phyloP scores from a whole-genome alignment of 768 basidiomycete genomes.

The Leccinum pellstonianum region DNA sequence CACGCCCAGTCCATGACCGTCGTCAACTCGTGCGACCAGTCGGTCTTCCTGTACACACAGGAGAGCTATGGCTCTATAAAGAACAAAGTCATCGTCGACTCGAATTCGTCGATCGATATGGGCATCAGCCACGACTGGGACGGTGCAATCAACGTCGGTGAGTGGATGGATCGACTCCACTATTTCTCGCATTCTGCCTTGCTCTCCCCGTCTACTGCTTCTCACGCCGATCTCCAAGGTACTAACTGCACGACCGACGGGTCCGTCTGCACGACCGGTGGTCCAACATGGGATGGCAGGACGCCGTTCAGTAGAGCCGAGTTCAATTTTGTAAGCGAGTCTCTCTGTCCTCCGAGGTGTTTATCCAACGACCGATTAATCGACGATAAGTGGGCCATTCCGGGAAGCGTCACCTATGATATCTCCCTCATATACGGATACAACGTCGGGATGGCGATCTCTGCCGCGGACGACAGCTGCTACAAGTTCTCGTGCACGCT shows the following conservation, averaged over 20 bases:
- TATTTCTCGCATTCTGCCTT: background rate
- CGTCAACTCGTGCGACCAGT: slow-evolving; percentile 21
- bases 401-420: slow-evolving; percentile 17
- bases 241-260: slow-evolving; percentile 19
- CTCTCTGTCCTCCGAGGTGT: background rate
- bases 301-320: slow-evolving; percentile 21
- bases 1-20: slow-evolving; percentile 25
- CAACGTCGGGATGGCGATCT: slow-evolving; percentile 24
- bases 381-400: slow-evolving; percentile 3
- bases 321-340: slow-evolving; percentile 19
- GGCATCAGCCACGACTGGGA: slow-evolving; percentile 22
- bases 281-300: slow-evolving; percentile 20
- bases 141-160: slow-evolving; percentile 23
- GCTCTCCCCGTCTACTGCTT: background rate
- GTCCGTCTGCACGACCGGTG: slow-evolving; percentile 20
- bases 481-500: slow-evolving; percentile 21
- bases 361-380: background rate
- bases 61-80: slow-evolving; percentile 22
- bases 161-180: background rate
- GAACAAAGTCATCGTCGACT: slow-evolving; percentile 19
- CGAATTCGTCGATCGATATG: slow-evolving; percentile 14
- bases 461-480: slow-evolving; percentile 16
- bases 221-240: slow-evolving; percentile 8
- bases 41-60: slow-evolving; percentile 24
- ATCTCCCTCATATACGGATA: slow-evolving; percentile 27